These are phyloP conservation scores for Rhamnella rubrinervis DNA, from an alignment of 331 rosid species.

Conservation along the genomic window DNA sequence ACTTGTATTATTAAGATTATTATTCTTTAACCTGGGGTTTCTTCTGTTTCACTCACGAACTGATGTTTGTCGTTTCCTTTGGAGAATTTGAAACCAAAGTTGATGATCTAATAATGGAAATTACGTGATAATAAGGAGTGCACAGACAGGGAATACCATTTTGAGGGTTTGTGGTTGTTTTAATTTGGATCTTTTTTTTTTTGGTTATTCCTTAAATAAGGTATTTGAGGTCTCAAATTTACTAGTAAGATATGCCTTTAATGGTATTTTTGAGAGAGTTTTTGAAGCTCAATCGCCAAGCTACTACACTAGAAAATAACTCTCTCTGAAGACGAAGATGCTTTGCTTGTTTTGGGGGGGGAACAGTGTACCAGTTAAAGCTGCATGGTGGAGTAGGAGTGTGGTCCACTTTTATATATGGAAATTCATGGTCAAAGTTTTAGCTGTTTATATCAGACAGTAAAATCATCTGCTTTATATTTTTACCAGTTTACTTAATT, in stretches of 20 bases:
- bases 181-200: slow-evolving; percentile 14
- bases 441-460: slow-evolving; percentile 22
- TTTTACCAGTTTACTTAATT: no score
- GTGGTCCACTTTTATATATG: slow-evolving; percentile 41
- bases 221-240: slow-evolving; percentile 29
- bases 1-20: no score
- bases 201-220: slow-evolving; percentile 5
- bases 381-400: slow-evolving; percentile 30
- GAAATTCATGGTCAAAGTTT: slow-evolving; percentile 36
- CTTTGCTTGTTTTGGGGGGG: slow-evolving; percentile 62
- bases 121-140: no score
- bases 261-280: slow-evolving; percentile 28
- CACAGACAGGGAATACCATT: slow-evolving; percentile 7
- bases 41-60: no score
- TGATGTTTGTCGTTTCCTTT: no score
- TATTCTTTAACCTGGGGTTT: no score
- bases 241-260: slow-evolving; percentile 24
- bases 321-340: slow-evolving; percentile 33
- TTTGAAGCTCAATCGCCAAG: slow-evolving; percentile 16
- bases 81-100: no score
- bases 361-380: slow-evolving; percentile 45
- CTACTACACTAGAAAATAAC: background rate
- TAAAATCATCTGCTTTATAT: slow-evolving; percentile 9
- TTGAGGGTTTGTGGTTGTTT: background rate
- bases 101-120: no score